Conservation (phyloP, 108 stramenopile species). For the Stephanodiscus minutulus region DNA sequence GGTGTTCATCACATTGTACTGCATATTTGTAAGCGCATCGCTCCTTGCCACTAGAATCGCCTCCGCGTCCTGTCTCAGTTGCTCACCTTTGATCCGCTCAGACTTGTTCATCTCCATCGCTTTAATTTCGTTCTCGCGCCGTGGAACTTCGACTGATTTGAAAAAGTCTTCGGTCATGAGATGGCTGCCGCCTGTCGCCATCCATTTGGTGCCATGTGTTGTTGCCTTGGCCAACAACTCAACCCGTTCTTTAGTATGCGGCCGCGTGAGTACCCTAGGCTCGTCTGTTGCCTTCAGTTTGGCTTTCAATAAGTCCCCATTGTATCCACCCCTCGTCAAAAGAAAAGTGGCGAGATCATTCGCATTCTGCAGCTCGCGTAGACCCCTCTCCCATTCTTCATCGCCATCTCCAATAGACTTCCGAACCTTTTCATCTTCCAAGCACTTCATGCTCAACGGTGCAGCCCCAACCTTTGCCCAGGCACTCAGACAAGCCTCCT, state of each 20-base stretch:
- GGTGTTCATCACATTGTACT: too few relatives aligned
- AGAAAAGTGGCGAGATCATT: background rate
- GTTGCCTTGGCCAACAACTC: conserved; percentile 12
- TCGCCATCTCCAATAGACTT: conserved; percentile 1
- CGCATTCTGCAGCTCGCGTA: background rate
- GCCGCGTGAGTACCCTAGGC: too few relatives aligned
- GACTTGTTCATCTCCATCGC: too few relatives aligned
- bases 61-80: too few relatives aligned
- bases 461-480: background rate
- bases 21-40: too few relatives aligned
- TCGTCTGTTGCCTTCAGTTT: background rate
- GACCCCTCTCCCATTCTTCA: background rate
- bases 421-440: background rate
- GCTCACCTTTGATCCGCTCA: too few relatives aligned
- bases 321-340: background rate
- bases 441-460: background rate
- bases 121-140: too few relatives aligned
- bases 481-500: background rate
- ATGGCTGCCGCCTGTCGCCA: conserved; percentile 14
- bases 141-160: background rate
- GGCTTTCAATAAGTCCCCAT: conserved; percentile 3
- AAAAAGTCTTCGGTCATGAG: conserved; percentile 15
- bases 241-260: too few relatives aligned
- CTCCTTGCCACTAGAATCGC: too few relatives aligned
- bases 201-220: conserved; percentile 6